phyloP scores from a whole-genome alignment of 768 basidiomycete species.

The Hygrophorus pudorinus region DNA sequence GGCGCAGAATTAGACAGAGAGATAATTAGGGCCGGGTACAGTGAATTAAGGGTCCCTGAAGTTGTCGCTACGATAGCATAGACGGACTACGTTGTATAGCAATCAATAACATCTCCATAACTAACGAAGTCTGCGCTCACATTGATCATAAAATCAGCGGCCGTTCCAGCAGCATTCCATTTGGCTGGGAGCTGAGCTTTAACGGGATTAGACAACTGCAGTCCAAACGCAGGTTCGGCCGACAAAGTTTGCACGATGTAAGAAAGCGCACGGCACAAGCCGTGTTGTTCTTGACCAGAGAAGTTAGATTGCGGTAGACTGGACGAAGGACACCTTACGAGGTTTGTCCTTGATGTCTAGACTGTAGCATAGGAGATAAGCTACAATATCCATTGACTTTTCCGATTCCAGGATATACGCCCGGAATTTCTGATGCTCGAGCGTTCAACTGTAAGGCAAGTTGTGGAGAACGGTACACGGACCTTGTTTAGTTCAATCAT shows the following conservation, averaged over 20 bases:
- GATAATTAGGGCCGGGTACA: slow-evolving; percentile 91
- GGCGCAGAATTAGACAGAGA: slow-evolving; percentile 84
- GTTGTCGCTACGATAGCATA: slow-evolving; percentile 88
- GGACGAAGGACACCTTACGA: slow-evolving; percentile 37
- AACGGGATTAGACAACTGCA: slow-evolving; percentile 55
- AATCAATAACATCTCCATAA: slow-evolving; percentile 1
- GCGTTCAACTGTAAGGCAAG: not conserved
- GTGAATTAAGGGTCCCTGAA: slow-evolving; percentile 65
- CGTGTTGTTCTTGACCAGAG: slow-evolving; percentile 65
- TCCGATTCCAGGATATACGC: slow-evolving; percentile 74
- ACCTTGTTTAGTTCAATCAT: slow-evolving; percentile 91
- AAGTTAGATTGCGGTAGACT: slow-evolving; percentile 5
- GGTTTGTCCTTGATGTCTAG: slow-evolving; percentile 92
- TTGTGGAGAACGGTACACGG: slow-evolving; percentile 5
- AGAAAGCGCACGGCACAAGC: slow-evolving; percentile 78
- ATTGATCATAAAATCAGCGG: slow-evolving; percentile 82
- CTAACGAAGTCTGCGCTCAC: slow-evolving; percentile 31
- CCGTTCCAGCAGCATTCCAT: slow-evolving; percentile 63
- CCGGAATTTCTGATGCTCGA: slow-evolving; percentile 66
- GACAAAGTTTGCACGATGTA: slow-evolving; percentile 91
- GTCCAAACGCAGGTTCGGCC: slow-evolving; percentile 70
- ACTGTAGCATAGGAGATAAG: slow-evolving; percentile 69
- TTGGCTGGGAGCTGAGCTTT: slow-evolving; percentile 63
- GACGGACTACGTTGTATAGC: slow-evolving; percentile 47
- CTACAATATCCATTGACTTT: slow-evolving; percentile 65